Conservation (phyloP, 352 stramenopile genomes). For the Blastocystis sp. region DNA sequence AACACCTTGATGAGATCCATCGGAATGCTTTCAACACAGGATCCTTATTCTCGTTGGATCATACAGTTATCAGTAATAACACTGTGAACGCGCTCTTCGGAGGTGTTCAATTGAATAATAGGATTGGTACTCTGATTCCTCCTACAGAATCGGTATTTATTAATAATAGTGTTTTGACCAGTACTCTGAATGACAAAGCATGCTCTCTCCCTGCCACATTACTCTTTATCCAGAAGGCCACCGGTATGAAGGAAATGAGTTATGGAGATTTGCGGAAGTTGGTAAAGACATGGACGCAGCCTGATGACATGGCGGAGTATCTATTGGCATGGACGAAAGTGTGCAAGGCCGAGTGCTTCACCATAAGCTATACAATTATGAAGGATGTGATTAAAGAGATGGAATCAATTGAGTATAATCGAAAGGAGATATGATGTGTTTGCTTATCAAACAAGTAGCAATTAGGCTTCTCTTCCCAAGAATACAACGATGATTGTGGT, state of each 20-base stretch:
- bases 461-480: constrained; percentile 71
- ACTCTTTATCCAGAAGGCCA: constrained; percentile 56
- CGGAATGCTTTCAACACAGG: constrained; percentile 7
- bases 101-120: constrained; percentile 33
- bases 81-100: constrained; percentile 21
- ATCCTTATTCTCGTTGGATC: constrained; percentile 37
- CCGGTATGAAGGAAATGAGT: constrained; percentile 45
- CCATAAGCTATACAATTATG: constrained; percentile 64
- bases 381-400: constrained; percentile 62
- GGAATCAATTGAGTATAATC: constrained; percentile 57
- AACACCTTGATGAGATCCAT: constrained; percentile 60
- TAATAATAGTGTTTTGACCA: constrained; percentile 28
- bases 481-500: constrained; percentile 95
- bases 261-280: constrained; percentile 35
- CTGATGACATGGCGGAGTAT: constrained; percentile 25
- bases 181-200: not conserved
- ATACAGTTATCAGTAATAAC: constrained; percentile 54
- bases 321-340: constrained; percentile 51
- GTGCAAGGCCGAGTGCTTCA: constrained; percentile 56
- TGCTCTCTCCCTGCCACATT: constrained; percentile 33
- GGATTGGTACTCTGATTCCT: constrained; percentile 5
- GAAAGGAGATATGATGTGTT: constrained; percentile 23
- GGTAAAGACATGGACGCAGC: constrained; percentile 21
- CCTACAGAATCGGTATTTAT: constrained; percentile 45
- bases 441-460: not conserved